Evolutionary conservation across 352 stramenopile species (phyloP), one percentile per base, ranked within the genome.

Genomic region (Halophytophthora polymorphica): DNA sequence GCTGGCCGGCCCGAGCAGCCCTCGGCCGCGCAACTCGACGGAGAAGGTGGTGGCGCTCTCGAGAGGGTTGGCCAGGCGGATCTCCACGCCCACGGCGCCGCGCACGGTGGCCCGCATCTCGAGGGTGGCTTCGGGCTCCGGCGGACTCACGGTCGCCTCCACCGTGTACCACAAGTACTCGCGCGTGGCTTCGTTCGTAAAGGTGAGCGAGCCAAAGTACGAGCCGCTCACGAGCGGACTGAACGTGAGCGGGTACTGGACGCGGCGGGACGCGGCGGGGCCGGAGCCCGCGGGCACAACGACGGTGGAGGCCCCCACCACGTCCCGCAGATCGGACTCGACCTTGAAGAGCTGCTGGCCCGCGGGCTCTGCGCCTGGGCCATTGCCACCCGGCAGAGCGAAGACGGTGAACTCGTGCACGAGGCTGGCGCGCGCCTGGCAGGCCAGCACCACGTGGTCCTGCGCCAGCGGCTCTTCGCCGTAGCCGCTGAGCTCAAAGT

Each of bases 131-230:
- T 96, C 86, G 0, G 84, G 82, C 13, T 83, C 68, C 0, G 85
- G 85, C 5, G 81, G 76, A 39, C 65, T 72, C 3, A 93, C 87
- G 2, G 78, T 76, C 11, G 96, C 88, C 53, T 97, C 86, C 4
- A 98, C 78, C 12, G 94, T 98, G 65, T 97, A 98, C 94, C 94
- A 98, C 8, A 91, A 58, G 52, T 88, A 96, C 49, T 91, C 77
- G n/a, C 71, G 79, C 18, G 77, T 91, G 7, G 53, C 45, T 25
- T 73, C 58, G 47, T 95, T 92, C 11, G 78, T 97, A 53, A 98
- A 98, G 12, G 88, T 97, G 42, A 98, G 77, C 7, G 83, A 93
- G 6, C 94, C 94, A 65, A 93, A 96, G 57, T 96, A 98, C 36
- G 72, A 86, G 10, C 94, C 93, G 11, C 90, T 96, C 21, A 97